Conservation (phyloP, 495 filamentous ascomycete genomes). For the Podospora pseudoanserina region DNA sequence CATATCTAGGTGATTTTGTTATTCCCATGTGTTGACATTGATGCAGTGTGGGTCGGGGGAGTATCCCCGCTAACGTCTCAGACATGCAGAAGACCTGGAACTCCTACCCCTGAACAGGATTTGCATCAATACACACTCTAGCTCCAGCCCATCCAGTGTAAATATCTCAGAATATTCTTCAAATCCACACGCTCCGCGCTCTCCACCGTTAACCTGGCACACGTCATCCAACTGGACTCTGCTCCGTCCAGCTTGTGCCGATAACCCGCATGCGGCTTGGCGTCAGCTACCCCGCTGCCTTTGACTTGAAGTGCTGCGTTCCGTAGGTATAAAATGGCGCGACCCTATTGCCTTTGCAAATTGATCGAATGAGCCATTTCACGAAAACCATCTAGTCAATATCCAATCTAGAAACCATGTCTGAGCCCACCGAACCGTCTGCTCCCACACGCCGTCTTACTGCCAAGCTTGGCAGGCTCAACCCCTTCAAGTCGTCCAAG, state of each 20-base stretch:
- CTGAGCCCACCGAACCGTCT: not conserved
- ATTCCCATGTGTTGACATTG: no score
- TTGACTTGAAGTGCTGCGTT: no score
- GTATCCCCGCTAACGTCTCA: not conserved
- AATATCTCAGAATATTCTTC: not conserved
- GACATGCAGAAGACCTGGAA: not conserved
- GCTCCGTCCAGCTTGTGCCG: constrained; percentile 6
- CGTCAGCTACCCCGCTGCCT: constrained; percentile 7
- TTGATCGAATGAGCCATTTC: not conserved
- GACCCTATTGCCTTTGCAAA: not conserved
- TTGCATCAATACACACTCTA: not conserved
- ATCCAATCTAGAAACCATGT: not conserved
- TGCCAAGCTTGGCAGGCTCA: constrained; percentile 19
- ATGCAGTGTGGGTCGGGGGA: no score
- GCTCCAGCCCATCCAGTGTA: not conserved
- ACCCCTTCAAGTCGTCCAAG: constrained; percentile 20
- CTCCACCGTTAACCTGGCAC: not conserved
- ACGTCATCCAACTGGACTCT: not conserved
- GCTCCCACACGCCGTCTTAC: not conserved
- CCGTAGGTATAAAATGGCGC: not conserved
- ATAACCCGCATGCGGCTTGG: constrained; percentile 5
- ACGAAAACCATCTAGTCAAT: not conserved
- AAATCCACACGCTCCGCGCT: not conserved
- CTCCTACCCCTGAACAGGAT: not conserved
- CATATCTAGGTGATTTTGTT: no score